Conservation (phyloP, 306 rosid species). For the Prunus mongolica region DNA sequence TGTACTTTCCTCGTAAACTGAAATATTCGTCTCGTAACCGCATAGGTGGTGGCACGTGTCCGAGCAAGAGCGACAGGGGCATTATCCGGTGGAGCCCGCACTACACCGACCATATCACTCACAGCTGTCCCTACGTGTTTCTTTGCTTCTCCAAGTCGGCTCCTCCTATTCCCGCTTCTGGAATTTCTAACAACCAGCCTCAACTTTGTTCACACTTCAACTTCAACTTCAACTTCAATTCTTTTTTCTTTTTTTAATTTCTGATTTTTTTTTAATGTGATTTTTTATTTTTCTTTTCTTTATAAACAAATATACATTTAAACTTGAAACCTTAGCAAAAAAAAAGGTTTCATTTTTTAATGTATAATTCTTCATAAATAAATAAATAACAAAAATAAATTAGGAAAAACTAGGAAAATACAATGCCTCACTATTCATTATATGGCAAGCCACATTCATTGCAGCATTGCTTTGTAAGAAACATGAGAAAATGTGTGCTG, state of each 20-base stretch:
- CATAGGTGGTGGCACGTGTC: conserved; percentile 42
- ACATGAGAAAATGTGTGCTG: neutral
- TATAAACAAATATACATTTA: neutral
- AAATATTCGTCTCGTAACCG: conserved; percentile 48
- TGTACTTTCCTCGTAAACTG: conserved; percentile 41
- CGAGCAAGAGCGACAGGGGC: neutral
- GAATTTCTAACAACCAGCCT: neutral
- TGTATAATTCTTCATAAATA: no score
- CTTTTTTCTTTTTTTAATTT: neutral
- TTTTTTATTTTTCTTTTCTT: no score
- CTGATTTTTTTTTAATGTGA: no score
- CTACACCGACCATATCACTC: conserved; percentile 34
- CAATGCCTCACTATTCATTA: neutral
- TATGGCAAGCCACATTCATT: neutral
- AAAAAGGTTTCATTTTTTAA: no score
- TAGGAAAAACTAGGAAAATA: neutral
- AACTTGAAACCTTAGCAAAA: neutral
- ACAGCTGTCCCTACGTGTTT: neutral
- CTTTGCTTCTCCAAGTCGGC: neutral
- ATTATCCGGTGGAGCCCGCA: conserved; percentile 25
- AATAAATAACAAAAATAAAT: no score
- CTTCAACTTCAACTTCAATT: neutral
- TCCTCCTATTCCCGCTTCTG: neutral
- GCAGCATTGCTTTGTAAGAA: no score
- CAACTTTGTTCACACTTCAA: neutral